Conservation (phyloP, 495 filamentous ascomycete genomes). For the Penicillium samsonianum region DNA sequence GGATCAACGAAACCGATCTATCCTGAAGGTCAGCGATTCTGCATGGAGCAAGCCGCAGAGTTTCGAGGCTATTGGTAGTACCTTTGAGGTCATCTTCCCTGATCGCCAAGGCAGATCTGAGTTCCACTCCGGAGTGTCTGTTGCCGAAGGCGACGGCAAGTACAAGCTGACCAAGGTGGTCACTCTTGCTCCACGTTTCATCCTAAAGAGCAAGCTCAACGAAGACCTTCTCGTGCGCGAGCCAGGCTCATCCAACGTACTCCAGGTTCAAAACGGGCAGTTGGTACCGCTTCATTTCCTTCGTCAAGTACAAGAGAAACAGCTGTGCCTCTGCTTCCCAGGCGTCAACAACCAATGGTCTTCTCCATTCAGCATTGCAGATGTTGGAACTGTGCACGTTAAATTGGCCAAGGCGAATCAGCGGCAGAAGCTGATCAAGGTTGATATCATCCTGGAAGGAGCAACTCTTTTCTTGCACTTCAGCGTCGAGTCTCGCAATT, state of each 20-base stretch:
- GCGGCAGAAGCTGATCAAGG: conserved; percentile 81
- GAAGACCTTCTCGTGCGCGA: conserved; percentile 90
- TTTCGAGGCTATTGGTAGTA: conserved; percentile 97
- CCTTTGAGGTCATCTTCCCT: conserved; percentile 77
- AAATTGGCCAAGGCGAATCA: conserved; percentile 90
- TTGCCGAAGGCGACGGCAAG: conserved; percentile 90
- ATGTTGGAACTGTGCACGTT: conserved; percentile 86
- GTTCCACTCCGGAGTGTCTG: conserved; percentile 84
- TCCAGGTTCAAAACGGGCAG: conserved; percentile 71
- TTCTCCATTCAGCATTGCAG: conserved; percentile 93
- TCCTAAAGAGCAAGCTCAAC: conserved; percentile 87
- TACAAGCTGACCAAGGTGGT: conserved; percentile 96
- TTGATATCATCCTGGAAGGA: conserved; percentile 87
- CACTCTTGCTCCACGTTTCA: conserved; percentile 88
- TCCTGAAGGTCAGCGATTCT: conserved; percentile 84
- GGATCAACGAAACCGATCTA: conserved; percentile 84
- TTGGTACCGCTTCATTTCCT: conserved; percentile 85
- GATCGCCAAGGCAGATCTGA: conserved; percentile 70
- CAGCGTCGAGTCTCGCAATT: conserved; percentile 85
- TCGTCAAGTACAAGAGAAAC: conserved; percentile 74
- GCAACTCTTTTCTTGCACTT: conserved; percentile 92
- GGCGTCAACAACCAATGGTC: conserved; percentile 98
- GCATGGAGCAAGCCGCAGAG: conserved; percentile 96
- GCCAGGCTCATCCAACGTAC: conserved; percentile 79
- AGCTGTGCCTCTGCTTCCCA: conserved; percentile 89